Conservation (phyloP, 2,329 filamentous ascomycete genomes). For the Paecilomyces niveus region DNA sequence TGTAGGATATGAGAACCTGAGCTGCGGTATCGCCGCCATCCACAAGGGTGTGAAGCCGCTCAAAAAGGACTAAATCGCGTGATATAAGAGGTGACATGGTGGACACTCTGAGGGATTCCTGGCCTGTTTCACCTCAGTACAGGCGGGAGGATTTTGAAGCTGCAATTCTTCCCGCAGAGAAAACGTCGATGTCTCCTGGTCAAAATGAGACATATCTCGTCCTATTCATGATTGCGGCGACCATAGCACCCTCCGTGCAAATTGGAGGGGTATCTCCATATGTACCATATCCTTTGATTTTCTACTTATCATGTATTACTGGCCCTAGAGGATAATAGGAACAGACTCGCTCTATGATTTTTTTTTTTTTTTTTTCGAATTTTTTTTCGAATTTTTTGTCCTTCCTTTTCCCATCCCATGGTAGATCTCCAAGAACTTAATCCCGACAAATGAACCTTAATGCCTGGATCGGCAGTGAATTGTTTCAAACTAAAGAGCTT, state of each 20-base stretch:
- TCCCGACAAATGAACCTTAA: no score
- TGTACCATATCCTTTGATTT: background rate
- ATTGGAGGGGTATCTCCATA: background rate
- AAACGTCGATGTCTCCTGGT: no score
- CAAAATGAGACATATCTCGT: background rate
- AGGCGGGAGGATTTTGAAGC: no score
- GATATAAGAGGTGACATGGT: background rate
- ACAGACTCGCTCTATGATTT: background rate
- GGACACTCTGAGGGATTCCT: background rate
- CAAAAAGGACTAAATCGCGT: background rate
- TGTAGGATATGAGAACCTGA: slow-evolving; percentile 81
- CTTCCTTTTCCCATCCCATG: no score
- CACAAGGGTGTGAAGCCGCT: slow-evolving; percentile 88
- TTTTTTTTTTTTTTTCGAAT: background rate
- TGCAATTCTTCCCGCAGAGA: no score
- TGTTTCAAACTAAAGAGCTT: no score
- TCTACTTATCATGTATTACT: background rate
- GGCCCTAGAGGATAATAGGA: background rate
- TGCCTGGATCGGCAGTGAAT: no score
- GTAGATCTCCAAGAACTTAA: no score
- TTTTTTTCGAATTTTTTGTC: background rate
- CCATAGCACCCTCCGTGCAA: background rate
- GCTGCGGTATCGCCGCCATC: slow-evolving; percentile 86
- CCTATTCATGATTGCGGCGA: background rate
- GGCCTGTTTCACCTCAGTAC: no score